Base-by-base conservation (phyloP, 805 yeast genomes). In the Cyberlindnera sargentensis region DNA sequence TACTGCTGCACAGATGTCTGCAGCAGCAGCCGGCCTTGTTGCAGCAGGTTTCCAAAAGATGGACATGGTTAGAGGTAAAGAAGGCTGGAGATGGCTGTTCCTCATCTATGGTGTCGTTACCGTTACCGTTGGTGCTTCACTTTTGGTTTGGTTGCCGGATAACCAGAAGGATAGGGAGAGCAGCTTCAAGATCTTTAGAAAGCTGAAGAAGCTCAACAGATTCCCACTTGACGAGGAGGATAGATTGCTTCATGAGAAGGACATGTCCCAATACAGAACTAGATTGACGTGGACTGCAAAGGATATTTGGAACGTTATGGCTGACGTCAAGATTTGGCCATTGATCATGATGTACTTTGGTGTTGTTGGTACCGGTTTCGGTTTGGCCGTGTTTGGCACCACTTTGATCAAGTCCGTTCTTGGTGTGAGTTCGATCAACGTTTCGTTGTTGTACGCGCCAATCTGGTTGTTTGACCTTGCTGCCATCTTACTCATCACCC, bases 1-100 rank as follows among this genome's bases (percentile, higher is more conserved):
- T 63, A 87, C 95, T 2, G 96, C 96, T 23, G 95, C 96, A 1
- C 96, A 87, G 63, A 61, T 87, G n/a, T 80, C 90, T 37, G 90
- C 95, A 1, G 80, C 95, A n/a, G 91, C 79, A 7, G 89, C 90
- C 7, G 95, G 95, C 34, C 72, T 87, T 43, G 87, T 87, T 10
- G 76, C 84, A 43, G 96, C 95, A 3, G 95, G 95, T 0, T 84
- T 87, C 68, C 95, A 87, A 60, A 80, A 75, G 50, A 82, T 87
- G 78, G 90, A 87, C 58, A 82, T 81, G 47, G 65, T 52, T 15
- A 65, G 76, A 30, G 95, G 95, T 2, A 68, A 70, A 46, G 74
- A 81, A 39, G 96, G 95, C 30, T 87, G 88, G 82, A 88, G 83
- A 64, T 87, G 95, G 95, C 72, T 84, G 71, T 87, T 79, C 62